Evolutionary conservation across 305 asterid genomes (phyloP).

Genomic region (Solanum hybrid): DNA sequence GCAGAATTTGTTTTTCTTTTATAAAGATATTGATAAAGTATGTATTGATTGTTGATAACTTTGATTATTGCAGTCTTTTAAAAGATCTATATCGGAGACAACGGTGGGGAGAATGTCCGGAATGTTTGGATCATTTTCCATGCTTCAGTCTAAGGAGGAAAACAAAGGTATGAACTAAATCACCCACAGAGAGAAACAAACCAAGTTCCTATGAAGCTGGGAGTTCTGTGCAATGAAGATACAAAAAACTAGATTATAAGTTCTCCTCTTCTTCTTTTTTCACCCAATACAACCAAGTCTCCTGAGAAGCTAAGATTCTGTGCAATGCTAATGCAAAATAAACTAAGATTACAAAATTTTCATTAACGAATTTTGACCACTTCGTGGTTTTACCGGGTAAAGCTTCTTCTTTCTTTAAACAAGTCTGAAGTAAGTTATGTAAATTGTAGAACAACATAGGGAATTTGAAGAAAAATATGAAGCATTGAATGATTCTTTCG

Average conservation of each 20-base stretch:
- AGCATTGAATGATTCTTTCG: not conserved
- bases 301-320: not conserved
- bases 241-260: not conserved
- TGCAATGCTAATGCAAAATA: not conserved
- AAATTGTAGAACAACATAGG: not conserved
- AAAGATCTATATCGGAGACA: conserved; percentile 70
- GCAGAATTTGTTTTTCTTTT: not conserved
- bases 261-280: not conserved
- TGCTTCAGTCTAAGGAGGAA: conserved; percentile 45
- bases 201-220: not conserved
- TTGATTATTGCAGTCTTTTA: conserved; percentile 35
- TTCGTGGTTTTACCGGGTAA: not conserved
- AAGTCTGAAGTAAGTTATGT: not conserved
- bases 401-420: not conserved
- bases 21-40: not conserved
- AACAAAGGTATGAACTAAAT: conserved; percentile 34
- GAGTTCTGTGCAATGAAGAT: not conserved
- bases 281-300: not conserved
- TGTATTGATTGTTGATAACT: conserved; percentile 15
- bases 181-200: not conserved
- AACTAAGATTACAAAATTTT: not conserved
- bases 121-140: conserved; percentile 53
- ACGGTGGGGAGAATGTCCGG: conserved; percentile 53
- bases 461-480: not conserved
- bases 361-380: not conserved